Evolutionary conservation across 306 rosid genomes (phyloP).

Genomic region (Medicago arabica): DNA sequence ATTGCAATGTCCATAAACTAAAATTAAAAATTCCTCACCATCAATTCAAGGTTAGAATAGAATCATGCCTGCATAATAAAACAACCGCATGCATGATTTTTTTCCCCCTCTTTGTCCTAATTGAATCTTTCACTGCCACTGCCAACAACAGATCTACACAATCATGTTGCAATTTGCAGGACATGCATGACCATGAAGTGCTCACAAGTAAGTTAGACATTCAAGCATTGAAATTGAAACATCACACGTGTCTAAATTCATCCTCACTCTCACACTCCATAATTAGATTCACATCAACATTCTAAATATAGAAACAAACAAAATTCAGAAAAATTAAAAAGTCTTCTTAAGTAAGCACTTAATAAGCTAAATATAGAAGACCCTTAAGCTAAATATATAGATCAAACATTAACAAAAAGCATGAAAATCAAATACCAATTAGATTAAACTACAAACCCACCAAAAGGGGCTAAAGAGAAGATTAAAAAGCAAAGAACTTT

Average conservation of each 20-base stretch:
- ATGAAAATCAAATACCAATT: conserved; percentile 8
- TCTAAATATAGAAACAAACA: conserved; percentile 30
- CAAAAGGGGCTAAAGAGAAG: neutral
- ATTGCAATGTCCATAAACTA: conserved; percentile 11
- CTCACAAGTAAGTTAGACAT: conserved; percentile 13
- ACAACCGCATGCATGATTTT: conserved; percentile 32
- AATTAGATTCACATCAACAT: conserved; percentile 19
- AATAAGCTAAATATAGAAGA: conserved; percentile 38
- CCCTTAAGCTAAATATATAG: conserved; percentile 37
- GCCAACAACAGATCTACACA: conserved; percentile 21
- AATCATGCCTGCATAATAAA: conserved; percentile 2
- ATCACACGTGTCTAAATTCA: conserved; percentile 8
- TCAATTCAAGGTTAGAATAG: conserved; percentile 26
- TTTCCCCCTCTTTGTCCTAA: conserved; percentile 2
- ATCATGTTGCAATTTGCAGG: conserved; percentile 10
- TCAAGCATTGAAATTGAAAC: conserved; percentile 14
- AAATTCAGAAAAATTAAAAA: conserved; percentile 30
- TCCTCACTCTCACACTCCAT: conserved; percentile 4
- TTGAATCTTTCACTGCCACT: conserved; percentile 8
- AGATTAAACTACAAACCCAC: neutral
- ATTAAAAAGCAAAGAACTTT: conserved; percentile 32
- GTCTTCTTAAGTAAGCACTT: conserved; percentile 5
- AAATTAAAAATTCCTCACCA: conserved; percentile 12
- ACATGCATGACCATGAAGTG: conserved; percentile 7
- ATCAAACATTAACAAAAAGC: neutral